phyloP scores from a whole-genome alignment of 1,284 basidiomycete species.

The Calocybe gambosa region DNA sequence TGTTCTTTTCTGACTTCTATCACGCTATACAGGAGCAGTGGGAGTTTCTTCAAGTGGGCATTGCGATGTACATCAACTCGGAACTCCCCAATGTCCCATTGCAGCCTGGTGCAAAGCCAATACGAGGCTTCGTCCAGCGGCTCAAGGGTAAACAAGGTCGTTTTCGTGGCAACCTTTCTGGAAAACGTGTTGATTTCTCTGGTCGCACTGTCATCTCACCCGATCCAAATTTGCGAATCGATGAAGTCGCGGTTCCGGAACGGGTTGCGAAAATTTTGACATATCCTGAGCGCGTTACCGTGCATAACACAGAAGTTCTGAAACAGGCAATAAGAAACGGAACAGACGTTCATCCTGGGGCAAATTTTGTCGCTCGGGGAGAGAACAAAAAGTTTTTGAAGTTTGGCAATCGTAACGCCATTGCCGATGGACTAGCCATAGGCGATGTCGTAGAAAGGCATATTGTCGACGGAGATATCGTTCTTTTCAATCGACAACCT shows the following conservation, averaged over 20 bases:
- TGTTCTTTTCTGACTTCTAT: slow-evolving; percentile 10
- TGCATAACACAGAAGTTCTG: slow-evolving; percentile 83
- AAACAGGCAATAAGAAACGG: slow-evolving; percentile 85
- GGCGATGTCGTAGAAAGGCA: slow-evolving; percentile 94
- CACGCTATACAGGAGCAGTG: slow-evolving; percentile 77
- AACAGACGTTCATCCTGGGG: slow-evolving; percentile 89
- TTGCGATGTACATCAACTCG: slow-evolving; percentile 98
- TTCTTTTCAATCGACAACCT: slow-evolving; percentile 98
- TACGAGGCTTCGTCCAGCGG: slow-evolving; percentile 95
- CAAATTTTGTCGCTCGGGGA: slow-evolving; percentile 86
- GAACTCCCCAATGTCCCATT: slow-evolving; percentile 91
- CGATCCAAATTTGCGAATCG: slow-evolving; percentile 96
- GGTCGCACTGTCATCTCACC: slow-evolving; percentile 98
- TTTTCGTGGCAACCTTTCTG: slow-evolving; percentile 96
- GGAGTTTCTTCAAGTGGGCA: slow-evolving; percentile 93
- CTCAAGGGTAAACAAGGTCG: slow-evolving; percentile 99
- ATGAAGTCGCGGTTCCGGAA: slow-evolving; percentile 96
- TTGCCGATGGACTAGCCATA: slow-evolving; percentile 74
- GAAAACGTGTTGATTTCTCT: slow-evolving; percentile 99
- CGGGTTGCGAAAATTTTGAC: slow-evolving; percentile 95
- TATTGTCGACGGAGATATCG: slow-evolving; percentile 93
- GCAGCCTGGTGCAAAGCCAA: slow-evolving; percentile 83
- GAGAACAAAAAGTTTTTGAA: slow-evolving; percentile 84
- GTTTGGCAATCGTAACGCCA: slow-evolving; percentile 69
- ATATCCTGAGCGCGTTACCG: slow-evolving; percentile 93